These are phyloP conservation scores for Phaseolus lunatus DNA, from an alignment of 306 rosid genomes.

Conservation along the genomic window DNA sequence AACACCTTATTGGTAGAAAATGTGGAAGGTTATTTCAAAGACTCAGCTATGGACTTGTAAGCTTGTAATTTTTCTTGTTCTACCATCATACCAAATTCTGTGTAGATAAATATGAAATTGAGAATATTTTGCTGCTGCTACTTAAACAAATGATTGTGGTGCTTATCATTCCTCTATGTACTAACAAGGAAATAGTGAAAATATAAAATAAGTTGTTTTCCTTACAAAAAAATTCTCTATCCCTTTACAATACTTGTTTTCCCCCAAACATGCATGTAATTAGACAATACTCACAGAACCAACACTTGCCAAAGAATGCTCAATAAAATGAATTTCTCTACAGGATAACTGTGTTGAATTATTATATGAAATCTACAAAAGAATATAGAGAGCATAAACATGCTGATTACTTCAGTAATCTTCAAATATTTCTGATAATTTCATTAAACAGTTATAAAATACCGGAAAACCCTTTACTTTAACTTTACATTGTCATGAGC, in stretches of 20 bases:
- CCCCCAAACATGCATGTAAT: slow-evolving; percentile 3
- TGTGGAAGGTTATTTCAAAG: slow-evolving; percentile 30
- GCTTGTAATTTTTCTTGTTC: slow-evolving; percentile 11
- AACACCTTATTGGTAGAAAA: slow-evolving; percentile 11
- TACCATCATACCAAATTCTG: not conserved
- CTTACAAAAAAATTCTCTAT: not conserved
- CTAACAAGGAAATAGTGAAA: slow-evolving; percentile 11
- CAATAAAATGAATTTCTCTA: slow-evolving; percentile 24
- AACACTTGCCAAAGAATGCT: slow-evolving; percentile 5
- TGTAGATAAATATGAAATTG: not conserved
- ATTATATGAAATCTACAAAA: not conserved
- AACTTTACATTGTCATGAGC: slow-evolving; percentile 28
- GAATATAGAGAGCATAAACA: slow-evolving; percentile 12
- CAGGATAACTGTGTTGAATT: slow-evolving; percentile 13
- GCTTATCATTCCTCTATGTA: slow-evolving; percentile 2
- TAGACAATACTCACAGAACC: not conserved
- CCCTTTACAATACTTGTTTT: not conserved
- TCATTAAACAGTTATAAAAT: slow-evolving; percentile 1
- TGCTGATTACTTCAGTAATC: slow-evolving; percentile 30
- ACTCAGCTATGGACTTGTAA: slow-evolving; percentile 6
- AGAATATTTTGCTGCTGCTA: slow-evolving; percentile 7
- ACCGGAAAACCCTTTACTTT: slow-evolving; percentile 27
- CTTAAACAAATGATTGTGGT: slow-evolving; percentile 27
- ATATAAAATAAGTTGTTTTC: slow-evolving; percentile 14
- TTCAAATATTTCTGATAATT: slow-evolving; percentile 13